A percentile compares a stretch with the other conserved stretches of the same genome.
Conservation (phyloP, 2,329 filamentous ascomycete genomes). For the Delphinella strobiligena region DNA sequence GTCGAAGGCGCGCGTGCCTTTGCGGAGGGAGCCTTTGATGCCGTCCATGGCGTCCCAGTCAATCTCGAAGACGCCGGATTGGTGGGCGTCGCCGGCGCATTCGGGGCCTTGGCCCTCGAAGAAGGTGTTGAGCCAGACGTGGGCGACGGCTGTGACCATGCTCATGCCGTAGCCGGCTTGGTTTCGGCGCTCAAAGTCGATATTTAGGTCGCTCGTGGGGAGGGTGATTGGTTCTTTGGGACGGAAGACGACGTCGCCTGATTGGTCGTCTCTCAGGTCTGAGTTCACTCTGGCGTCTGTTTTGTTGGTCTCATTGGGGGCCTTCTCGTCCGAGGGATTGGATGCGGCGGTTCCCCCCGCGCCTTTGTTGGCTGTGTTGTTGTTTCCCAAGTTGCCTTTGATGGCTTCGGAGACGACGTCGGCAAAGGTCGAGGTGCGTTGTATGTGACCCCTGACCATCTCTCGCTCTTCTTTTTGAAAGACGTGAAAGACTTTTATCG, state of each 20-base stretch:
- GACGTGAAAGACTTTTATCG: slow-evolving; percentile 70
- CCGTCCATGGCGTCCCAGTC: slow-evolving; percentile 80
- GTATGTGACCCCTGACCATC: slow-evolving; percentile 46
- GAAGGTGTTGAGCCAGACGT: slow-evolving; percentile 94
- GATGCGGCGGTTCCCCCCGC: slow-evolving; percentile 4
- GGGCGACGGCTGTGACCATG: slow-evolving; percentile 85
- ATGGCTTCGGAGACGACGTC: slow-evolving; percentile 35
- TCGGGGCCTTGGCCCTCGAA: slow-evolving; percentile 77
- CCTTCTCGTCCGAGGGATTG: slow-evolving; percentile 5
- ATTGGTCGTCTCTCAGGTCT: slow-evolving; percentile 13
- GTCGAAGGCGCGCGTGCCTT: slow-evolving; percentile 74
- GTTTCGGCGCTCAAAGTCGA: slow-evolving; percentile 78
- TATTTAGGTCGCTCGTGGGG: slow-evolving; percentile 75
- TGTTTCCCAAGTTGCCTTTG: slow-evolving; percentile 12
- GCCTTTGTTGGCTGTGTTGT: slow-evolving; percentile 2
- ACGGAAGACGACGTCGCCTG: slow-evolving; percentile 67
- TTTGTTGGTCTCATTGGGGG: slow-evolving; percentile 8
- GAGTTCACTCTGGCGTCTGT: slow-evolving; percentile 1
- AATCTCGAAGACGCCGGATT: slow-evolving; percentile 59
- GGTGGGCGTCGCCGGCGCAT: slow-evolving; percentile 48
- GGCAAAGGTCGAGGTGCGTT: slow-evolving; percentile 27
- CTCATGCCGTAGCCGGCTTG: slow-evolving; percentile 63
- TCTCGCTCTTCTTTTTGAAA: slow-evolving; percentile 63
- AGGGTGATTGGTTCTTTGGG: slow-evolving; percentile 57
- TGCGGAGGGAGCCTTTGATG: slow-evolving; percentile 76